Evolutionary conservation across 331 rosid species (phyloP).

Genomic region (Malus hybrid): DNA sequence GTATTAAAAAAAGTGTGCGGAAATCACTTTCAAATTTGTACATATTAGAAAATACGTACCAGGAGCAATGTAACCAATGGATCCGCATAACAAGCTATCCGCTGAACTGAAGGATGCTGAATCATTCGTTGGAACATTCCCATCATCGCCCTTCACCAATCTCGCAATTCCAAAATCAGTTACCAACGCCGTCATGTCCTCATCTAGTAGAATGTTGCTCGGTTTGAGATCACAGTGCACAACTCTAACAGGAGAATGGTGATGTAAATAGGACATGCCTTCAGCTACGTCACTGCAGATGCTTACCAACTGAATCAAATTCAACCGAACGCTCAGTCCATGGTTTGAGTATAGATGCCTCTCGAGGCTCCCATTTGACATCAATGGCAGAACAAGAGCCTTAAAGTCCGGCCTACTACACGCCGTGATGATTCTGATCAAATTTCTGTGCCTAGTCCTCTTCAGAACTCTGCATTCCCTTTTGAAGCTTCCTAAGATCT

Average conservation of each 20-base stretch:
- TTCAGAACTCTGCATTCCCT: constrained; percentile 71
- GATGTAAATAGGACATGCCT: constrained; percentile 80
- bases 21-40: neutral
- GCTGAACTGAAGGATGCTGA: constrained; percentile 54
- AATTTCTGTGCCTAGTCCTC: constrained; percentile 68
- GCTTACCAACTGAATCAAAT: constrained; percentile 59
- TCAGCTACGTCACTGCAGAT: constrained; percentile 86
- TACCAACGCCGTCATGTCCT: constrained; percentile 74
- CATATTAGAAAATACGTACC: constrained; percentile 37
- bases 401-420: constrained; percentile 70
- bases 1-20: neutral
- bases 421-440: constrained; percentile 73
- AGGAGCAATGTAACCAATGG: constrained; percentile 91
- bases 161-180: constrained; percentile 89
- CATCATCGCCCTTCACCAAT: constrained; percentile 40
- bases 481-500: constrained; percentile 63
- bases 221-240: constrained; percentile 96
- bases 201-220: constrained; percentile 79
- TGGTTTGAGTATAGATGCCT: constrained; percentile 56
- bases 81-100: constrained; percentile 68
- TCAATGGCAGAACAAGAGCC: constrained; percentile 85
- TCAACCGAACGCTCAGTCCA: constrained; percentile 31
- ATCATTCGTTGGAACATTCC: constrained; percentile 4
- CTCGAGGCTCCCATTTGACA: constrained; percentile 84
- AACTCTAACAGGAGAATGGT: constrained; percentile 66